A percentile compares a stretch with the other conserved stretches of the same genome.
phyloP scores from a whole-genome alignment of 768 basidiomycete species.

The Pleurotus djamor region DNA sequence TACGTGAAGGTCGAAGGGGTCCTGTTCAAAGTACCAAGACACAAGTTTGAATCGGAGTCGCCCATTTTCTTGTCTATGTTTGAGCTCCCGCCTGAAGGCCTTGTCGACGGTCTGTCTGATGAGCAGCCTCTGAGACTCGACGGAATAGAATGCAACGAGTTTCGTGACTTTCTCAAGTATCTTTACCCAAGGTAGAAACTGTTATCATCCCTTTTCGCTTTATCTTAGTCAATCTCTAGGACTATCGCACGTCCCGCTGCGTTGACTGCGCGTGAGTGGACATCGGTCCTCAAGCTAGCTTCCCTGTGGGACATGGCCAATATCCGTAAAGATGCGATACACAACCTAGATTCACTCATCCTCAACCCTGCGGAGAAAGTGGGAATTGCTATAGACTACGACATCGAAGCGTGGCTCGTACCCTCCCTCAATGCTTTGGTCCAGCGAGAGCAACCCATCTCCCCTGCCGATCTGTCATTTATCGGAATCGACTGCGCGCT shows the following conservation, averaged over 20 bases:
- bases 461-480: constrained; percentile 14
- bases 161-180: constrained; percentile 5
- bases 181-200: constrained; percentile 8
- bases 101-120: constrained; percentile 7
- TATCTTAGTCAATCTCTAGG: too few species aligned
- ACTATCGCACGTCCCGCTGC: too few species aligned
- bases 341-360: neutral
- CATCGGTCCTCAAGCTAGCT: constrained; percentile 7
- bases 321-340: constrained; percentile 16
- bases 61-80: constrained; percentile 9
- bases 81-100: constrained; percentile 2
- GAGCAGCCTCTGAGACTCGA: constrained; percentile 10
- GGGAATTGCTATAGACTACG: constrained; percentile 9
- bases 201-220: too few species aligned
- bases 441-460: constrained; percentile 12
- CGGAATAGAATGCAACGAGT: constrained; percentile 5
- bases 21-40: constrained; percentile 9
- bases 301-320: constrained; percentile 9
- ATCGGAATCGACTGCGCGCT: constrained; percentile 19
- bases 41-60: constrained; percentile 7
- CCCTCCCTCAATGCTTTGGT: constrained; percentile 2
- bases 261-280: constrained; percentile 1
- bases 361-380: constrained; percentile 4
- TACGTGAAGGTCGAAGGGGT: constrained; percentile 6
- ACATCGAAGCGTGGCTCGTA: constrained; percentile 2